Evolutionary conservation across 352 stramenopile genomes (phyloP), one percentile per base, ranked within the genome.

Genomic region (Globisporangium viniferum): DNA sequence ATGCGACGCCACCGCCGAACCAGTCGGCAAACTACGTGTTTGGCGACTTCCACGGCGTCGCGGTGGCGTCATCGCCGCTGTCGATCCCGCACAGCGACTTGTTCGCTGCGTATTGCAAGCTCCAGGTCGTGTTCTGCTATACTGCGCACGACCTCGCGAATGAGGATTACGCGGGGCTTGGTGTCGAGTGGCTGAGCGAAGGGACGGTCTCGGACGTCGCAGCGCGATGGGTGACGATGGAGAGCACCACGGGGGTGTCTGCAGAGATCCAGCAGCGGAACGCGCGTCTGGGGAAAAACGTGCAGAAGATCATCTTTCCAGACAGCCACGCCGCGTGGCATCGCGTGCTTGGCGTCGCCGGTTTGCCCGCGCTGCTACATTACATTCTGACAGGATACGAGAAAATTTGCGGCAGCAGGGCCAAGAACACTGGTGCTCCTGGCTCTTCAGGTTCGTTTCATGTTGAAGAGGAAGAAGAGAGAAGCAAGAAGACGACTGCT

Each of bases 181-280:
- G 82, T 2, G 79, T 91, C 5, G 87, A 93, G 70, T 94, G 84
- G 85, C 59, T 92, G 4, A 73, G 77, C 39, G 87, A 94, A 72
- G 87, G 87, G 2, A 74, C 71, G 2, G 39, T 76, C 5, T 67
- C 79, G 0, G 81, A 74, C 10, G 57, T 61, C 1, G 82, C 77
- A 12, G 84, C 79, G 15, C 89, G 91, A 61, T 94, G 87, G 87
- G 46, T 93, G 27, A 71, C 75, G 0, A 55, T 94, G 22, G 87
- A 94, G 64, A 81, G 67, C 53, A 79, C 75, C 12, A 68, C 81
- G 10, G 82, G 78, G 0, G 61, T 74, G 2, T 93, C 81, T 10
- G 80, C 84, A 15, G 87, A 92, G 66, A 91, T 94, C 22, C 83
- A 92, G 59, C 84, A 94, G 49, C 83, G 85, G 5, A 89, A 90